A percentile compares a stretch with the other conserved stretches of the same genome.
Conservation (phyloP, 805 yeast species). For the Lipomyces yamanashiensis region DNA sequence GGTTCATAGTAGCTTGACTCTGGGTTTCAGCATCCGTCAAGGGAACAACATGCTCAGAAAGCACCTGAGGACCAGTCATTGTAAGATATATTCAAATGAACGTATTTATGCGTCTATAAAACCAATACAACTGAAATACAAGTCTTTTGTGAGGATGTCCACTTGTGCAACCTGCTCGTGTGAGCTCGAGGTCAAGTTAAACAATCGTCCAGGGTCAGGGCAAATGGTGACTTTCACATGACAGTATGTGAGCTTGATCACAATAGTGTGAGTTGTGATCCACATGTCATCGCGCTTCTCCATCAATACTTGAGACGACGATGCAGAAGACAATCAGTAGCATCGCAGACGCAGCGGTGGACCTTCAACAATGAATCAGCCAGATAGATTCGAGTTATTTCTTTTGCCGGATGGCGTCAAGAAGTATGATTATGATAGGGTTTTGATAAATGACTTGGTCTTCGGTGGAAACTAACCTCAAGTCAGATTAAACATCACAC, state of each 20-base stretch:
- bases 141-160: neutral
- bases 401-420: slow-evolving; percentile 97
- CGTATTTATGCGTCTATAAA: too few relatives aligned
- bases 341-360: neutral
- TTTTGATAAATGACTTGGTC: neutral
- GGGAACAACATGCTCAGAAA: slow-evolving; percentile 22
- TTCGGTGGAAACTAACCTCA: neutral
- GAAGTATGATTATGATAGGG: slow-evolving; percentile 54
- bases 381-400: slow-evolving; percentile 97
- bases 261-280: slow-evolving; percentile 3
- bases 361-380: slow-evolving; percentile 79
- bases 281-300: neutral
- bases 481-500: slow-evolving; percentile 73
- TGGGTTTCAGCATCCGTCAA: slow-evolving; percentile 23
- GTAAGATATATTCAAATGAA: neutral
- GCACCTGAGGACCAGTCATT: slow-evolving; percentile 28
- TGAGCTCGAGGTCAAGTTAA: slow-evolving; percentile 2
- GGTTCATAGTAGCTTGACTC: slow-evolving; percentile 11
- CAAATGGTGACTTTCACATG: slow-evolving; percentile 1
- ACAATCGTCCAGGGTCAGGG: slow-evolving; percentile 3
- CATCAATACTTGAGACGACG: neutral
- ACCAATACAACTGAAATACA: too few relatives aligned
- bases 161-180: slow-evolving; percentile 5
- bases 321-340: neutral
- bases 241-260: neutral